Percentiles rank a stretch among this genome's conserved stretches.
These are phyloP conservation scores for Citrullus colocynthis DNA, from an alignment of 306 rosid genomes.

Conservation along the genomic window DNA sequence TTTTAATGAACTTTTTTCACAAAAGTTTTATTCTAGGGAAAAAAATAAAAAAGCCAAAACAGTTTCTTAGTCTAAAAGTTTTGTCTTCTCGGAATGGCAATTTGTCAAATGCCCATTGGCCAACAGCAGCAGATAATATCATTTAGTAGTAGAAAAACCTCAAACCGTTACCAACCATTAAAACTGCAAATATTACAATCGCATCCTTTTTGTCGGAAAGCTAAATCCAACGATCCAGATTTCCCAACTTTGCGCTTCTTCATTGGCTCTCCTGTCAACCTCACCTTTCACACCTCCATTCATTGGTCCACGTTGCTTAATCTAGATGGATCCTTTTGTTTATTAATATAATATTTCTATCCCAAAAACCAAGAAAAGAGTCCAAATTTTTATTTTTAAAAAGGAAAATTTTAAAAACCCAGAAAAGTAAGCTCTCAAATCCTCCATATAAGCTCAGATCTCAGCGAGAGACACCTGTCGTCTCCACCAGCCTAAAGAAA, in stretches of 20 bases:
- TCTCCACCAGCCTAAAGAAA: not conserved
- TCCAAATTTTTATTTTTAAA: not conserved
- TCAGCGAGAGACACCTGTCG: slow-evolving; percentile 7
- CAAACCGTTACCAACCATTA: slow-evolving; percentile 14
- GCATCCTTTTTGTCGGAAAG: slow-evolving; percentile 38
- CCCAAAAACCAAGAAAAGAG: not conserved
- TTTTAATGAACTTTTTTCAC: too few relatives aligned
- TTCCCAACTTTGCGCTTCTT: slow-evolving; percentile 10
- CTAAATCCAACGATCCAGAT: slow-evolving; percentile 14
- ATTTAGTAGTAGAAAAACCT: not conserved
- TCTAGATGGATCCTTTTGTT: not conserved
- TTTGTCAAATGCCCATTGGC: not conserved
- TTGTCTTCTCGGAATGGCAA: not conserved
- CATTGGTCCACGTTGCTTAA: slow-evolving; percentile 53
- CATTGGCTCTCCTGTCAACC: slow-evolving; percentile 25
- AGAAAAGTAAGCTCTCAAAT: slow-evolving; percentile 4
- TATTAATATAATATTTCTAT: not conserved
- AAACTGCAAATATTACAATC: slow-evolving; percentile 12
- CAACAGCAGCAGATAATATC: not conserved
- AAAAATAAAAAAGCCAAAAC: not conserved
- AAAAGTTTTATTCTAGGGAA: not conserved
- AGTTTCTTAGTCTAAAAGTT: not conserved
- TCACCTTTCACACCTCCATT: not conserved
- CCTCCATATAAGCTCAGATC: slow-evolving; percentile 29
- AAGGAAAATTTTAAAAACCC: not conserved